Evolutionary conservation across 257 asterid species (phyloP), one percentile per base, ranked within the genome.

Genomic region (Solanum chilense): DNA sequence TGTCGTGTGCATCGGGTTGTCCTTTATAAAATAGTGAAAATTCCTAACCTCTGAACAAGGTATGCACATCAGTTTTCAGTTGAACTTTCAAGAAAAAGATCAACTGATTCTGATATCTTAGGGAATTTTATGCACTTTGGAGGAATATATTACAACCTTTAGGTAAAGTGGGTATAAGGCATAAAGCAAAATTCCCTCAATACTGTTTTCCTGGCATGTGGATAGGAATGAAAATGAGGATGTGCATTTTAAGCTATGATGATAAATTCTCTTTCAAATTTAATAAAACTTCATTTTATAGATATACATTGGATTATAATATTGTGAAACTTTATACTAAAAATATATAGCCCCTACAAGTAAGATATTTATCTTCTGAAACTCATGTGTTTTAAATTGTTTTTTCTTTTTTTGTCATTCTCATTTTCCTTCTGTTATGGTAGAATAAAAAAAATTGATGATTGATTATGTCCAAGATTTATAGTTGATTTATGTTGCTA

Each of bases 31-130:
- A 66, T 70, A 86, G 77, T 68, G 47, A 70, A 89, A 88, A 86
- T 41, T 69, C 78, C 86, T 86, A 33, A 75, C 87, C 82, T 78
- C 82, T 60, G 86, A 90, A 90, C 86, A 64, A 89, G 83, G 82
- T 87, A 89, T 78, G 86, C 77, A 88, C 87, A 83, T 88, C 69
- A 91, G 92, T 93, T 93, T 85, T 49, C 87, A 89, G 81, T 88
- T 80, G 85, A 88, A 88, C 92, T 90, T 93, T 91, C 87, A 12
- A 35, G 71, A 82, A 89, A 93, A 93, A 91, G 91, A 91, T 90
- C 85, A 90, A 85, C 88, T 91, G 93, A 91, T 95, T 95, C 95
- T 95, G 92, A 93, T 94, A 91, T 89, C 91, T 88, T 82, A 87
- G 85, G 91, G 90, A 92, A 91, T 91, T 92, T 90, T 94, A 90